A percentile compares a stretch with the other conserved stretches of the same genome.
Evolutionary conservation across 2,329 filamentous ascomycete genomes (phyloP).

Genomic region (Phialophora verrucosa): DNA sequence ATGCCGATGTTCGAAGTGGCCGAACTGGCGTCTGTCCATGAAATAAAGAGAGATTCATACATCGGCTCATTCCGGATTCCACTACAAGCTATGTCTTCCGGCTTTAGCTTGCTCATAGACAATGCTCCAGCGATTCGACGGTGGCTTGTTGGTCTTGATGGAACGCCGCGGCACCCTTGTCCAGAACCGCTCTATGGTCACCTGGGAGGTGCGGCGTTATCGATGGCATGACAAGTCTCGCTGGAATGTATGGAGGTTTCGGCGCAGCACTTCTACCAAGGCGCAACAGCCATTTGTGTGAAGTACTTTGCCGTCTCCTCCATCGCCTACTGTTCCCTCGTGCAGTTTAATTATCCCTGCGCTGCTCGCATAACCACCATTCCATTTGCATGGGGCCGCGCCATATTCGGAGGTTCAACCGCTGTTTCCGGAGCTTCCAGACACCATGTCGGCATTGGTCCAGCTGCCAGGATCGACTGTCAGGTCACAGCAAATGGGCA

Average conservation of each 20-base stretch:
- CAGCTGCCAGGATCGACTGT: constrained; percentile 41
- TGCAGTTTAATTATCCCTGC: neutral
- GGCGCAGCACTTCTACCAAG: neutral
- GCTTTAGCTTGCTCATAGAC: neutral
- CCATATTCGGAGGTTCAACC: constrained; percentile 19
- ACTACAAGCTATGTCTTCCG: neutral
- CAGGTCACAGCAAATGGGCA: constrained; percentile 92
- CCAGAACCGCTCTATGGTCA: no score
- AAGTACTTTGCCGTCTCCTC: neutral
- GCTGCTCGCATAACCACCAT: neutral
- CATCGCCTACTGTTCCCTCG: neutral
- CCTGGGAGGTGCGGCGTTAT: neutral
- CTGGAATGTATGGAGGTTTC: neutral
- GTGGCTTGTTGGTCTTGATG: neutral
- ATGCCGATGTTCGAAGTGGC: neutral
- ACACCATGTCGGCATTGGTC: constrained; percentile 32
- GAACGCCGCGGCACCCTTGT: neutral
- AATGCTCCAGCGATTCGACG: neutral
- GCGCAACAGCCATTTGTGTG: neutral
- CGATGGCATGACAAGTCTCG: no score
- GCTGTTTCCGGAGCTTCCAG: constrained; percentile 26
- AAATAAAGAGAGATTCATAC: neutral
- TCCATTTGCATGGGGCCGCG: constrained; percentile 27
- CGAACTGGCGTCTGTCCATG: neutral
- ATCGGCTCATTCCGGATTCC: neutral